Conservation (phyloP, 495 filamentous ascomycete species). For the Glonium stellatum region DNA sequence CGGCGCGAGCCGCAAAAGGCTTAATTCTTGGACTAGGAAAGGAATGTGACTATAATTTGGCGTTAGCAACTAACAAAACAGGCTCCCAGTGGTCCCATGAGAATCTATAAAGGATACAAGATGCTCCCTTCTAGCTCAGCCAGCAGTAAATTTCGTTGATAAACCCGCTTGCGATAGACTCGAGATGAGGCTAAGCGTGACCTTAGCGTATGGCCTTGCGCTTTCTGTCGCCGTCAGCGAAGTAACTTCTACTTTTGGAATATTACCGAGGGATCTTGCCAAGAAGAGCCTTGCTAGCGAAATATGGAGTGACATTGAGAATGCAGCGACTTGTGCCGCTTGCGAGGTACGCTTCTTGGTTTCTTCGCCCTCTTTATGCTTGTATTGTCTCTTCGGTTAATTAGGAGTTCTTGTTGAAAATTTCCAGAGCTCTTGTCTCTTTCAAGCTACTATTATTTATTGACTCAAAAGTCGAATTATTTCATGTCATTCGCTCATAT, state of each 20-base stretch:
- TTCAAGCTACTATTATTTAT: too few relatives aligned
- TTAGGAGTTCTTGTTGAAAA: too few relatives aligned
- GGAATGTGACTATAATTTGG: background rate
- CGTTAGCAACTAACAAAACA: background rate
- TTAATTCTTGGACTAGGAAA: background rate
- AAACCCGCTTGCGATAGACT: background rate
- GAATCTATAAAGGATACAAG: background rate
- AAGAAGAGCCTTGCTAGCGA: background rate
- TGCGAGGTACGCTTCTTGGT: conserved; percentile 39
- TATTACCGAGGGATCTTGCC: background rate
- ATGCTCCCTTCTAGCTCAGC: background rate
- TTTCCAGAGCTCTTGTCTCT: too few relatives aligned
- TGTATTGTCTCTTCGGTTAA: conserved; percentile 11
- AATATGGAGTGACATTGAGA: conserved; percentile 39
- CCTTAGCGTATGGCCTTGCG: background rate
- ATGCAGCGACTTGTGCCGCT: conserved; percentile 40
- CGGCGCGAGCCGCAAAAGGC: background rate
- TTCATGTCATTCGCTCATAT: too few relatives aligned
- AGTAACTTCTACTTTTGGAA: background rate
- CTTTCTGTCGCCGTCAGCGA: background rate
- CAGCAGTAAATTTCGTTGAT: background rate
- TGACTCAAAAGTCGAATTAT: too few relatives aligned
- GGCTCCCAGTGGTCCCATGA: background rate
- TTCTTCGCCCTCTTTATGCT: conserved; percentile 16
- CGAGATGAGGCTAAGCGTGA: background rate